Conservation (phyloP, 2,329 filamentous ascomycete species). For the Fusarium anthophilum region DNA sequence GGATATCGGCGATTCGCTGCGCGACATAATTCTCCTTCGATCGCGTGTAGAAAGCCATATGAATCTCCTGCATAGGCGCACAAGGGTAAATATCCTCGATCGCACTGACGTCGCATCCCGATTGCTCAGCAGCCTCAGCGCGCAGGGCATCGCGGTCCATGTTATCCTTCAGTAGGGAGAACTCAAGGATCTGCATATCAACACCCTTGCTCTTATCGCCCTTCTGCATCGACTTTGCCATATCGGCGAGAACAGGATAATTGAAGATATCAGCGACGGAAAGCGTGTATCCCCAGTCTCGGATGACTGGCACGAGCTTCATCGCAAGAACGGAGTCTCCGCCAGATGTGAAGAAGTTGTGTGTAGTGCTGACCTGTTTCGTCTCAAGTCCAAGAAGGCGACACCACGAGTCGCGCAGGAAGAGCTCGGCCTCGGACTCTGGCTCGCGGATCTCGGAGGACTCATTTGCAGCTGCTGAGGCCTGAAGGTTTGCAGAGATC, state of each 20-base stretch:
- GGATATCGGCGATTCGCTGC: conserved; percentile 55
- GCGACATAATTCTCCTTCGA: conserved; percentile 60
- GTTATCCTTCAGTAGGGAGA: conserved; percentile 49
- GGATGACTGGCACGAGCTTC: conserved; percentile 56
- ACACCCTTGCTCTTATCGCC: conserved; percentile 27
- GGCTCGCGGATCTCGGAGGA: conserved; percentile 21
- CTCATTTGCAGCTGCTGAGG: conserved; percentile 7
- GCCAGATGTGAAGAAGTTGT: conserved; percentile 58
- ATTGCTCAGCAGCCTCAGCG: conserved; percentile 47
- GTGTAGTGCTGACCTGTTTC: conserved; percentile 47
- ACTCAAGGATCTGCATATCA: conserved; percentile 45
- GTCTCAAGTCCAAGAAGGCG: conserved; percentile 47
- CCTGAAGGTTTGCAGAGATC: conserved; percentile 31
- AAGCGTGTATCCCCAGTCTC: conserved; percentile 50
- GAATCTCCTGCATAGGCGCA: conserved; percentile 61
- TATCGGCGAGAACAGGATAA: conserved; percentile 54
- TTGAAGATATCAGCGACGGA: conserved; percentile 58
- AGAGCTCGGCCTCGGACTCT: conserved; percentile 28
- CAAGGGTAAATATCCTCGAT: conserved; percentile 64
- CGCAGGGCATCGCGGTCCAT: conserved; percentile 46
- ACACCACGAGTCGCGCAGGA: conserved; percentile 50
- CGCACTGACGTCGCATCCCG: conserved; percentile 34
- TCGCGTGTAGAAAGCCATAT: conserved; percentile 61
- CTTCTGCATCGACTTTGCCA: conserved; percentile 50
- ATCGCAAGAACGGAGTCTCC: conserved; percentile 62